Conservation (phyloP, 768 basidiomycete species). For the Hydnomerulius pinastri region DNA sequence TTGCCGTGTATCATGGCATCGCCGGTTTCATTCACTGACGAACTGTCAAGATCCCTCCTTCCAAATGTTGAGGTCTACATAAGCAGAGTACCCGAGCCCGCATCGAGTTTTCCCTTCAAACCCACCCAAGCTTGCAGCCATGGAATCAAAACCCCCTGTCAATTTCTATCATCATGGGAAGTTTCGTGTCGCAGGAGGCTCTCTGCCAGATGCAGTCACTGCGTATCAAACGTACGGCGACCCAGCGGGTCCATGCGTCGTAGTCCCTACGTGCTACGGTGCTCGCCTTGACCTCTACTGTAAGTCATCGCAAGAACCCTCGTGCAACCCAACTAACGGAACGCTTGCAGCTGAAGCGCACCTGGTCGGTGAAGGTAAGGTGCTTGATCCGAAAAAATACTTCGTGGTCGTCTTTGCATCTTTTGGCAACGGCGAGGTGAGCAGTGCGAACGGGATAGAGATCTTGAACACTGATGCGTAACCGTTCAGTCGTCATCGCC, state of each 20-base stretch:
- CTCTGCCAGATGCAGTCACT: constrained; percentile 52
- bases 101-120: too few species aligned
- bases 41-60: too few species aligned
- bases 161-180: constrained; percentile 53
- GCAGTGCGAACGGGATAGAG: not conserved
- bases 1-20: too few species aligned
- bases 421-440: constrained; percentile 33
- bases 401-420: constrained; percentile 29
- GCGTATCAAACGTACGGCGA: constrained; percentile 56
- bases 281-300: constrained; percentile 35
- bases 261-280: constrained; percentile 57
- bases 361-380: constrained; percentile 7
- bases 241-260: constrained; percentile 49
- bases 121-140: too few species aligned
- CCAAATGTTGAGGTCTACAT: too few species aligned
- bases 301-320: not conserved
- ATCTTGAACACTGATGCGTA: not conserved
- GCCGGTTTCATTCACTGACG: too few species aligned
- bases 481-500: constrained; percentile 27
- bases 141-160: constrained; percentile 15
- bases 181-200: constrained; percentile 47
- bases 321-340: not conserved
- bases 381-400: constrained; percentile 25
- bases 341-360: not conserved
- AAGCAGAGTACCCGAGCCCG: too few species aligned